Percentiles rank a stretch among this genome's conserved stretches.
These are phyloP conservation scores for Ceratocystiopsis minuta DNA, from an alignment of 2,329 filamentous ascomycete species.

Conservation along the genomic window DNA sequence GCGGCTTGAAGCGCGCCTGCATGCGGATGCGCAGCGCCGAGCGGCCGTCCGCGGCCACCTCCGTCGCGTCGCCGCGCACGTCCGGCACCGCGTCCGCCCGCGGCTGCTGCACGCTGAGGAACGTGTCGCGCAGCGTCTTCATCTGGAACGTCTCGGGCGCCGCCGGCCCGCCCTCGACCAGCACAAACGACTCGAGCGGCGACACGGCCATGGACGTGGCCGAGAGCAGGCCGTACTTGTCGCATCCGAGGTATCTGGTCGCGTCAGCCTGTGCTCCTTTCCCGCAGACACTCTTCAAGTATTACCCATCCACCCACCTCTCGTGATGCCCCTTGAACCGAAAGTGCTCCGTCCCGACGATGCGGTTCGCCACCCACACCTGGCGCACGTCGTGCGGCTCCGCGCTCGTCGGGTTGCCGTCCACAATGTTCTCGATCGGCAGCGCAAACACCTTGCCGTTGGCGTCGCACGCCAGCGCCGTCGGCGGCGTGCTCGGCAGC, in stretches of 20 bases:
- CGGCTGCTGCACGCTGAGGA: conserved; percentile 42
- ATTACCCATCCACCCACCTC: conserved; percentile 25
- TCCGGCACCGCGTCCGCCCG: conserved; percentile 32
- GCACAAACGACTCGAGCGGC: conserved; percentile 61
- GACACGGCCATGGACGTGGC: conserved; percentile 69
- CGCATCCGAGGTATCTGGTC: conserved; percentile 52
- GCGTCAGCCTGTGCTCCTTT: too few species aligned
- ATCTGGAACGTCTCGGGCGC: conserved; percentile 51
- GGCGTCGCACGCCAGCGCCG: conserved; percentile 69
- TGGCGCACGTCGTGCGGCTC: conserved; percentile 72
- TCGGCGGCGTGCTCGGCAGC: conserved; percentile 53
- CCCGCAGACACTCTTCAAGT: too few species aligned
- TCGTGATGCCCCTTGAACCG: conserved; percentile 86
- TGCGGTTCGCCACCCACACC: conserved; percentile 79
- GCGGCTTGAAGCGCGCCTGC: conserved; percentile 88
- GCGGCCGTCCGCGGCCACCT: conserved; percentile 36
- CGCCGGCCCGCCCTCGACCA: conserved; percentile 17
- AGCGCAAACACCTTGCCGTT: conserved; percentile 74
- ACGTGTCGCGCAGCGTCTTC: conserved; percentile 55
- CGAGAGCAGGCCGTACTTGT: conserved; percentile 62
- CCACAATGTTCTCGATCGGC: conserved; percentile 59
- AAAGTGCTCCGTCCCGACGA: conserved; percentile 64
- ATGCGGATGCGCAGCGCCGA: conserved; percentile 71
- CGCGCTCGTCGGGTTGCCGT: conserved; percentile 3
- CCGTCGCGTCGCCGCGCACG: conserved; percentile 58